These are phyloP conservation scores for Globisporangium middletonii DNA, from an alignment of 352 stramenopile species.

Conservation along the genomic window DNA sequence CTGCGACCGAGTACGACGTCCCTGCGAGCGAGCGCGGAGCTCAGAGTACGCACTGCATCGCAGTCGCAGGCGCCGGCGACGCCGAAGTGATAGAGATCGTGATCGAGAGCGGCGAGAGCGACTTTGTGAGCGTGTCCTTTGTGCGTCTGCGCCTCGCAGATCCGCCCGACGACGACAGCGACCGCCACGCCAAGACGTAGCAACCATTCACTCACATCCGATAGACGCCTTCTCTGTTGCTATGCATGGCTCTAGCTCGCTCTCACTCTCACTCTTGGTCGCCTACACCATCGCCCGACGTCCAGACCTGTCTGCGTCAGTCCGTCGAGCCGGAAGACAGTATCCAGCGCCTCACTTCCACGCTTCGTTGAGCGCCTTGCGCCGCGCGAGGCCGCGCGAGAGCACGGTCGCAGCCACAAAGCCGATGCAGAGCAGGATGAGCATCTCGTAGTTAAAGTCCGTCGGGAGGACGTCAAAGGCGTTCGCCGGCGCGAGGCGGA, in stretches of 20 bases:
- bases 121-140: slow-evolving; percentile 69
- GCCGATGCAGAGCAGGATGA: slow-evolving; percentile 88
- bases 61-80: slow-evolving; percentile 13
- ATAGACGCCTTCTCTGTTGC: not conserved
- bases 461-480: slow-evolving; percentile 95
- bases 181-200: slow-evolving; percentile 4
- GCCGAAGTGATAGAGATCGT: slow-evolving; percentile 57
- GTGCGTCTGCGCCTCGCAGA: slow-evolving; percentile 20
- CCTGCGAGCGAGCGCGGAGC: slow-evolving; percentile 32
- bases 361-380: slow-evolving; percentile 71
- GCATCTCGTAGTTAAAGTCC: slow-evolving; percentile 93
- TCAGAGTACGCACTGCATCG: slow-evolving; percentile 48
- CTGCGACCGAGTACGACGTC: slow-evolving; percentile 26
- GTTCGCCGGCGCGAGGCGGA: slow-evolving; percentile 89
- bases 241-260: not conserved
- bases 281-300: not conserved
- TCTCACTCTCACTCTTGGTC: not conserved
- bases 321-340: too few relatives aligned
- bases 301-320: too few relatives aligned
- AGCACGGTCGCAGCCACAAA: slow-evolving; percentile 79
- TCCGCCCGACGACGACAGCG: slow-evolving; percentile 12
- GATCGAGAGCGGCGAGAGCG: slow-evolving; percentile 57
- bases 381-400: slow-evolving; percentile 53
- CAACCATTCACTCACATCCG: not conserved
- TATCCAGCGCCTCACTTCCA: slow-evolving; percentile 60